Base-by-base conservation (phyloP, 2,329 filamentous ascomycete species). In the Daldinia sp. region DNA sequence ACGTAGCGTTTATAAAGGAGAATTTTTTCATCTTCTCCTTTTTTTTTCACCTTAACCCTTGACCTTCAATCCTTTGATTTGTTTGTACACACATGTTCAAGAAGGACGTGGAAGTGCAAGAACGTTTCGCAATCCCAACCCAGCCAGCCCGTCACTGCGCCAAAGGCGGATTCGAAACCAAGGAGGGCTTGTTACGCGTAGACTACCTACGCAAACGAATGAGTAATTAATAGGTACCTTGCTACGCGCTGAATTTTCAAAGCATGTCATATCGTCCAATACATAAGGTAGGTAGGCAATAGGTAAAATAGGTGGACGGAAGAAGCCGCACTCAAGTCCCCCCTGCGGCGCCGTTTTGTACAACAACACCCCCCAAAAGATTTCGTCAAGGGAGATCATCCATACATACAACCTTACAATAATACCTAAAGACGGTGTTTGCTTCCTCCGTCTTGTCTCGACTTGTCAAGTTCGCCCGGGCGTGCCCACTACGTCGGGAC, bases 121-220 rank as follows among this genome's bases (percentile, higher is more conserved):
- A 33, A 33, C 20, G 46, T 33, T 51, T 51, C 46, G 26, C 28
- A 30, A 51, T 51, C 26, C 26, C 28, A 33, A 1, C 15, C 15
- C 33, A 35, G 15, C 26, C 46, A 30, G 13, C 15, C 46, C 46
- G 18, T 30, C 6, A 26, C 46, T 51, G 26, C 46, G 46, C 51
- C 51, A 37, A 37, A 54, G 30, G 33, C 30, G 51, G 33, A 39
- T 35, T 54, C 26, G 51, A 54, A 54, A 54, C 30, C 30, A 13
- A 54, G 30, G 33, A 37, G 51, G 51, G 33, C 51, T 53, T 15
- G 51, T 35, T 35, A 37, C 51, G 51, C 51, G 30, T 35, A 54
- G 23, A 54, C 4, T 35, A 37, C 50, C 3, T 33, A 39, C 51
- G 51, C 30, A 54, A 37, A 20, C 51, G 33, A 54, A n/a, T 54